Conservation (phyloP, 2,329 filamentous ascomycete genomes). For the Exserohilum rostratum region DNA sequence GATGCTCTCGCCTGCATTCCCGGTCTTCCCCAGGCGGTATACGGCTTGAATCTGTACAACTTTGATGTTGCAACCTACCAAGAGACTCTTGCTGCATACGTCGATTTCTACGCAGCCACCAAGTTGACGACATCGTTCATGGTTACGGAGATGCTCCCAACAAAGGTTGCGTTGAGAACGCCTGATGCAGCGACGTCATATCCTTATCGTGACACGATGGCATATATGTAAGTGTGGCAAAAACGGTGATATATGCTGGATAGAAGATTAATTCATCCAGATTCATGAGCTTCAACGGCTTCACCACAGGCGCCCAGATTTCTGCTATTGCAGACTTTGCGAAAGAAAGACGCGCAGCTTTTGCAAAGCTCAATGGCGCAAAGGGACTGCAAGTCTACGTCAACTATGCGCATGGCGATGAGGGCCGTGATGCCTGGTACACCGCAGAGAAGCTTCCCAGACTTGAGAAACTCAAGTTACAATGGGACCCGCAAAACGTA, state of each 20-base stretch:
- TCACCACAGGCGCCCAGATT: background rate
- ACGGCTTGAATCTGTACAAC: background rate
- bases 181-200: background rate
- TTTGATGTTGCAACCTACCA: conserved; percentile 2
- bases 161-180: background rate
- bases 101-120: background rate
- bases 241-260: too few species aligned
- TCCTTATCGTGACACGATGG: background rate
- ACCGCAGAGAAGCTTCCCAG: conserved; percentile 1
- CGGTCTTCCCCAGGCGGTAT: background rate
- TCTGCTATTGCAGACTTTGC: conserved; percentile 1
- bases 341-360: background rate
- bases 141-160: background rate
- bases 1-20: conserved; percentile 1
- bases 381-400: conserved; percentile 6
- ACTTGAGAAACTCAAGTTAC: background rate
- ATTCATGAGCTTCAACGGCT: conserved; percentile 9
- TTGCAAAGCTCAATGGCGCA: conserved; percentile 2
- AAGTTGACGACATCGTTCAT: background rate
- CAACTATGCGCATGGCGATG: conserved; percentile 7
- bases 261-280: background rate
- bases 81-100: background rate
- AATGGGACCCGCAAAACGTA: conserved; percentile 2
- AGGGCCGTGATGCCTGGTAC: conserved; percentile 4
- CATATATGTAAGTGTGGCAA: background rate